A percentile compares a stretch with the other conserved stretches of the same genome.
Conservation (phyloP, 1,139 yeast species). For the Saccharomyces hybrid region DNA sequence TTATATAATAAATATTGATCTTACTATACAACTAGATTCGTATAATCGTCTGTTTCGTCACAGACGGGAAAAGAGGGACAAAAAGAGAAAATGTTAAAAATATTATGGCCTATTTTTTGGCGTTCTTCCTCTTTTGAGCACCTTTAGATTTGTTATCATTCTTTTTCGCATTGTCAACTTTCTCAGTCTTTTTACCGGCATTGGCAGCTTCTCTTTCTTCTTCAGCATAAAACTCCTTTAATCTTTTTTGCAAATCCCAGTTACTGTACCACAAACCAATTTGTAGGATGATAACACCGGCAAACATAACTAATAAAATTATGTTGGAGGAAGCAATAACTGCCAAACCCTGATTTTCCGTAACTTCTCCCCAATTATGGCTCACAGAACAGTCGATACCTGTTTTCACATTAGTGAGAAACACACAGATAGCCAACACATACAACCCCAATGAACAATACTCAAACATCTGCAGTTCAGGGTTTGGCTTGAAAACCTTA, state of each 20-base stretch:
- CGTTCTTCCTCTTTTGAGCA: neutral
- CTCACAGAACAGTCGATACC: constrained; percentile 64
- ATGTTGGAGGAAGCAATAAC: constrained; percentile 88
- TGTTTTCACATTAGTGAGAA: constrained; percentile 75
- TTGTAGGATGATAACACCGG: constrained; percentile 78
- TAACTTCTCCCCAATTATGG: constrained; percentile 92
- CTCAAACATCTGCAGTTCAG: constrained; percentile 79
- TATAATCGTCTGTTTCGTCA: neutral
- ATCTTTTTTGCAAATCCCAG: constrained; percentile 56
- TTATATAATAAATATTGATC: neutral
- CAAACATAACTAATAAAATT: constrained; percentile 59
- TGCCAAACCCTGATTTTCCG: constrained; percentile 73
- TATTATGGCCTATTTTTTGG: neutral
- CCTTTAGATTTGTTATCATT: constrained; percentile 1
- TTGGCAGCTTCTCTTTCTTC: constrained; percentile 32
- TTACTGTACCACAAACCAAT: constrained; percentile 86
- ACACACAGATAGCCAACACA: constrained; percentile 66
- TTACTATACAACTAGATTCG: neutral
- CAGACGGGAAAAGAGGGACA: neutral
- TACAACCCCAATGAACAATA: constrained; percentile 72
- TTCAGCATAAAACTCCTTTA: constrained; percentile 41
- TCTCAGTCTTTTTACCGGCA: constrained; percentile 4
- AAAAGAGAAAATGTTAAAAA: neutral
- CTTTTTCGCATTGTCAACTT: constrained; percentile 4
- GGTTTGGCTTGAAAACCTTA: constrained; percentile 78